Percentiles rank a stretch among this genome's conserved stretches.
phyloP scores from a whole-genome alignment of 768 basidiomycete species.

The Mycena vulgaris region DNA sequence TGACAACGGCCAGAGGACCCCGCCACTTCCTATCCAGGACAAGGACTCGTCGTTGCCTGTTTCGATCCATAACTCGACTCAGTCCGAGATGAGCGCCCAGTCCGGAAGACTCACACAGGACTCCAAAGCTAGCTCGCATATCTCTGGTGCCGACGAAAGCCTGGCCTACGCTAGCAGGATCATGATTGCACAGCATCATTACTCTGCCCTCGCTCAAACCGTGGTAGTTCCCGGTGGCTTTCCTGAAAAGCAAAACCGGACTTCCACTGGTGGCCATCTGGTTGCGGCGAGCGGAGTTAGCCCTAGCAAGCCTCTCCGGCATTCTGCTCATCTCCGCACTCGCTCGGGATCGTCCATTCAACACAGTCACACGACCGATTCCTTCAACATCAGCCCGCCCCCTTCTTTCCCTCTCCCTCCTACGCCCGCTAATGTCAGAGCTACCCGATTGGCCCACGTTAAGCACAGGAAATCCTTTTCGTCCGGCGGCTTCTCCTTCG shows the following conservation, averaged over 20 bases:
- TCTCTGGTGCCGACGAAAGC: constrained; percentile 66
- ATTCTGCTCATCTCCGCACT: constrained; percentile 69
- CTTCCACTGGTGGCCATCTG: constrained; percentile 50
- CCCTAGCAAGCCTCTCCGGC: constrained; percentile 46
- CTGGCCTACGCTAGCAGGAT: constrained; percentile 68
- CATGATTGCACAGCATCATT: constrained; percentile 83
- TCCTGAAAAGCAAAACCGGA: constrained; percentile 52
- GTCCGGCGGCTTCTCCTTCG: constrained; percentile 76
- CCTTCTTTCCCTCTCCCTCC: constrained; percentile 81
- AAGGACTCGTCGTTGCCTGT: constrained; percentile 63
- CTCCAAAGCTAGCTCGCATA: constrained; percentile 70
- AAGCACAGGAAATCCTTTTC: constrained; percentile 76
- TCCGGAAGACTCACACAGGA: constrained; percentile 67
- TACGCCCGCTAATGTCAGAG: constrained; percentile 78
- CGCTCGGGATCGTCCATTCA: constrained; percentile 70
- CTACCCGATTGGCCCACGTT: constrained; percentile 68
- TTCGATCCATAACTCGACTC: constrained; percentile 65
- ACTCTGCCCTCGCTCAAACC: constrained; percentile 79
- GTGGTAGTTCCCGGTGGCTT: constrained; percentile 66
- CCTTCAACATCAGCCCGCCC: constrained; percentile 65
- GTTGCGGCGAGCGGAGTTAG: constrained; percentile 56
- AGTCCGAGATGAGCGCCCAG: constrained; percentile 70
- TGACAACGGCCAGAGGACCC: constrained; percentile 62
- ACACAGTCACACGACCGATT: constrained; percentile 54
- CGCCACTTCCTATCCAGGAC: constrained; percentile 74